A percentile compares a stretch with the other conserved stretches of the same genome.
phyloP scores from a whole-genome alignment of 495 filamentous ascomycete genomes.

The Penicillium roqueforti region DNA sequence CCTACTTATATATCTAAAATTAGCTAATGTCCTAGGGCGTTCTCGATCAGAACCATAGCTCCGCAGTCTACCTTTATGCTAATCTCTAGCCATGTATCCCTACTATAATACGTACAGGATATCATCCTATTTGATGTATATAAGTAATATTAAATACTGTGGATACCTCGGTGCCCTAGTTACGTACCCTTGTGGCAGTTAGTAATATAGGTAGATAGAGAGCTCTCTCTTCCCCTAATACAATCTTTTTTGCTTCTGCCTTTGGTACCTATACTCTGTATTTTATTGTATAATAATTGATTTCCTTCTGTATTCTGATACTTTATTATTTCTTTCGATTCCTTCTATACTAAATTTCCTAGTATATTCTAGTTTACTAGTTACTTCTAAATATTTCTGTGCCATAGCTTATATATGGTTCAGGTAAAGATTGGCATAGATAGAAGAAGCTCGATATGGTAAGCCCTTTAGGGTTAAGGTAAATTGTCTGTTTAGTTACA shows the following conservation, averaged over 20 bases:
- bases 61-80: not conserved
- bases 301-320: too few species aligned
- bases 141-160: not conserved
- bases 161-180: not conserved
- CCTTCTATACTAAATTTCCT: too few species aligned
- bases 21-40: conserved; percentile 1
- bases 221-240: not conserved
- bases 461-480: too few species aligned
- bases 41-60: not conserved
- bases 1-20: not conserved
- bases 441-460: too few species aligned
- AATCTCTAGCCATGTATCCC: not conserved
- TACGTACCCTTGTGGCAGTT: not conserved
- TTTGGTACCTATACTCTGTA: not conserved
- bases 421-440: too few species aligned
- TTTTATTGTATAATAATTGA: not conserved
- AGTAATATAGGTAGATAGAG: not conserved
- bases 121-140: too few species aligned
- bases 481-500: not conserved
- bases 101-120: not conserved
- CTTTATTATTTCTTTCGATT: too few species aligned
- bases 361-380: too few species aligned
- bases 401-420: too few species aligned
- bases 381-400: too few species aligned
- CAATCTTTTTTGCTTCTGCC: not conserved